Percentiles rank a stretch among this genome's conserved stretches.
Conservation (phyloP, 73 alveolate genomes). For the Paramecium tetraurelia region DNA sequence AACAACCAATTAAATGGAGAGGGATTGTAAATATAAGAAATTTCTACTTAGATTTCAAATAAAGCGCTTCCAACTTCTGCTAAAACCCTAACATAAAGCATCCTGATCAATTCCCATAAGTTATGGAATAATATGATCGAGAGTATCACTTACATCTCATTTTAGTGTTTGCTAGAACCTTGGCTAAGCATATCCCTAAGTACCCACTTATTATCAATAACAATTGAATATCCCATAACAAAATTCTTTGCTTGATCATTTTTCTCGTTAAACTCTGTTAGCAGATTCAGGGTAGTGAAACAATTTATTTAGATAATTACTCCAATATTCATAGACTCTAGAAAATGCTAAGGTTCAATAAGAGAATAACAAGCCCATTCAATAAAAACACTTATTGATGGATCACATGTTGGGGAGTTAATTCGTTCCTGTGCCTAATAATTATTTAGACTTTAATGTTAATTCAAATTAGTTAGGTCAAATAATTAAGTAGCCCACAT, state of each 20-base stretch:
- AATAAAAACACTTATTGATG: neutral
- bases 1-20: neutral
- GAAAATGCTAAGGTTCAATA: neutral
- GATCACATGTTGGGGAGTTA: neutral
- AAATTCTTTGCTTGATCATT: neutral
- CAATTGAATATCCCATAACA: neutral
- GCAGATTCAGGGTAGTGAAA: neutral
- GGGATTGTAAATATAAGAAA: neutral
- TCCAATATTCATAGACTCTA: neutral
- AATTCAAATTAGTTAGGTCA: neutral
- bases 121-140: neutral
- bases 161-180: neutral
- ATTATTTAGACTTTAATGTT: conserved; percentile 17
- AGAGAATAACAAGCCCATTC: neutral
- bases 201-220: neutral
- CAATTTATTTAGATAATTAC: neutral
- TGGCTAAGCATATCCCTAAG: neutral
- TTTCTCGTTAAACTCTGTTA: neutral
- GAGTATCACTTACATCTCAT: neutral
- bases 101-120: neutral
- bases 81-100: neutral
- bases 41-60: neutral
- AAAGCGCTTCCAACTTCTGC: neutral
- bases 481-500: neutral
- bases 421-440: neutral